Percentiles rank a stretch among this genome's conserved stretches.
These are phyloP conservation scores for Gracilaria domingensis DNA, from an alignment of 23 red algal genomes.

Conservation along the genomic window DNA sequence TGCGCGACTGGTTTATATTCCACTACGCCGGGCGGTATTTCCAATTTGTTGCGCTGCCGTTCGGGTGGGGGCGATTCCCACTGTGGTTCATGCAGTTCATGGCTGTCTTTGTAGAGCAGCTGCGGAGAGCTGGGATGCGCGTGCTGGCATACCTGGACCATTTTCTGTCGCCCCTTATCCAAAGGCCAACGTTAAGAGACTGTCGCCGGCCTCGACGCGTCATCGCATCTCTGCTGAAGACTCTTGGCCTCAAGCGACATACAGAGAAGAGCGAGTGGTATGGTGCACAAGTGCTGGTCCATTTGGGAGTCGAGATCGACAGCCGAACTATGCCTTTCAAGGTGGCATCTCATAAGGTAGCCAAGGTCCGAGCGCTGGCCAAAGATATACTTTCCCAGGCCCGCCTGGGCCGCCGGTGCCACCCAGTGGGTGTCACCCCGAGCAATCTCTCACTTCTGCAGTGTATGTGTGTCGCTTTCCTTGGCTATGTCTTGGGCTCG, in stretches of 20 bases:
- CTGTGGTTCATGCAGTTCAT: conserved; percentile 41
- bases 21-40: conserved; percentile 22
- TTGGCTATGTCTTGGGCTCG: conserved; percentile 46
- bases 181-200: neutral
- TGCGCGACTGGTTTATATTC: conserved; percentile 65
- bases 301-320: conserved; percentile 13
- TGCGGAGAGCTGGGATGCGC: neutral
- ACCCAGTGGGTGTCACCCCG: neutral
- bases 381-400: neutral
- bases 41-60: conserved; percentile 30
- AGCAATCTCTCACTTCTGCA: conserved; percentile 6
- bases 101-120: neutral
- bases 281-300: neutral
- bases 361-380: neutral
- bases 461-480: conserved; percentile 35
- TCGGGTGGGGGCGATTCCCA: conserved; percentile 17
- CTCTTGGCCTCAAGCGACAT: neutral
- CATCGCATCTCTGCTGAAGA: neutral
- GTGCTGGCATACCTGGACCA: too few relatives aligned
- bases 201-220: neutral
- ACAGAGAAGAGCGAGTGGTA: neutral
- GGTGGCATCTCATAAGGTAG: neutral
- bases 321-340: neutral
- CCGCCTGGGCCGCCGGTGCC: neutral
- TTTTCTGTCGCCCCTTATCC: too few relatives aligned